Evolutionary conservation across 2,329 filamentous ascomycete species (phyloP).

Genomic region (Aspergillus neoniger): DNA sequence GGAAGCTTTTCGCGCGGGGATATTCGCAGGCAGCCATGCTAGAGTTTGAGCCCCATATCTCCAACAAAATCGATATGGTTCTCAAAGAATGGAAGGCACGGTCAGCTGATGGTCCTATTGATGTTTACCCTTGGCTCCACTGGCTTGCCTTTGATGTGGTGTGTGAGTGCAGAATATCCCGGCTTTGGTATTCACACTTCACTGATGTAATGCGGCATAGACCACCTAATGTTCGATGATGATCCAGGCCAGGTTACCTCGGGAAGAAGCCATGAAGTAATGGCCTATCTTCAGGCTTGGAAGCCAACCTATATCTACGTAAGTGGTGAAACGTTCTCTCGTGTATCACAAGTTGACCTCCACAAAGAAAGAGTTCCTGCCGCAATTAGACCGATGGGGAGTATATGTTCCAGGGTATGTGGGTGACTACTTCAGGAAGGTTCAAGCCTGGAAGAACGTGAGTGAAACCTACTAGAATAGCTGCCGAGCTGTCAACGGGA

Average conservation of each 20-base stretch:
- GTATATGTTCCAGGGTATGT: neutral
- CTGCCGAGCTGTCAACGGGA: too few relatives aligned
- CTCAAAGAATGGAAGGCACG: neutral
- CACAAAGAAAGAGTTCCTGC: neutral
- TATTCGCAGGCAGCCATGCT: slow-evolving; percentile 1
- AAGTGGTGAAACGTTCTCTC: neutral
- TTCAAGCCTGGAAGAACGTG: neutral
- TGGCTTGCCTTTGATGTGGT: slow-evolving; percentile 1
- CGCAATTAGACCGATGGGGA: neutral
- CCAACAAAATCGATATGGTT: neutral
- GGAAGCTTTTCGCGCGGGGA: neutral
- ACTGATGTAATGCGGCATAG: neutral
- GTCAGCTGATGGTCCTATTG: neutral
- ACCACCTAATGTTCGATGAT: neutral
- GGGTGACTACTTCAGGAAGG: neutral
- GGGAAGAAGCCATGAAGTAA: neutral
- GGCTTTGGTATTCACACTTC: too few relatives aligned
- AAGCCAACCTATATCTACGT: slow-evolving; percentile 1
- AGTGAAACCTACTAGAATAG: neutral
- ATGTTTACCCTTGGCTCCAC: slow-evolving; percentile 3
- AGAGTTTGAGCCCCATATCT: neutral
- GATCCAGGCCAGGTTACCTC: neutral
- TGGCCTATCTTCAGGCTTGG: neutral
- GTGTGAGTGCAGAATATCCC: neutral
- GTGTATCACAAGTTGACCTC: neutral